These are phyloP conservation scores for Xylaria sp. DNA, from an alignment of 2,329 filamentous ascomycete genomes.

Conservation along the genomic window DNA sequence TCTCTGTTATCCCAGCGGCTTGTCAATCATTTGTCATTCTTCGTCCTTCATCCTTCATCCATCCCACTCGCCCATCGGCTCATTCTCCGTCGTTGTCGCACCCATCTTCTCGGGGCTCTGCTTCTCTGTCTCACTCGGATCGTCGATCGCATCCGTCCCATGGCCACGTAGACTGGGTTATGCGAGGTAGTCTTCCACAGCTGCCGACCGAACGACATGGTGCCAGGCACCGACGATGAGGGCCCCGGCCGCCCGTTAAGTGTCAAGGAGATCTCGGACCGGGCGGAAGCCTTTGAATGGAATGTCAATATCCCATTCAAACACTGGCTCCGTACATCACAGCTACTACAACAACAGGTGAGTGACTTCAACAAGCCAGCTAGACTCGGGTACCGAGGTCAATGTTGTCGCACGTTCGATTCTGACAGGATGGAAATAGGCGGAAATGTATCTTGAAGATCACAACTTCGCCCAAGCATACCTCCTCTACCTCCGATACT, in stretches of 20 bases:
- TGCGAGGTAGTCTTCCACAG: neutral
- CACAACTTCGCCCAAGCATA: slow-evolving; percentile 88
- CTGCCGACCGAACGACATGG: slow-evolving; percentile 14
- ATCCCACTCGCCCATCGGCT: neutral
- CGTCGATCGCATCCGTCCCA: neutral
- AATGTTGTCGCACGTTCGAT: neutral
- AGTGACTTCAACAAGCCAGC: slow-evolving; percentile 30
- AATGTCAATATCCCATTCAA: slow-evolving; percentile 76
- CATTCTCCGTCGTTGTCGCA: neutral
- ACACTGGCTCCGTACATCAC: slow-evolving; percentile 81
- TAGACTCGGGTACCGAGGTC: neutral
- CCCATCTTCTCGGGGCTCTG: neutral
- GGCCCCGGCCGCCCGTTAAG: slow-evolving; percentile 63
- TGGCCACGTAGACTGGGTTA: slow-evolving; percentile 20
- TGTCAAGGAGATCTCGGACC: slow-evolving; percentile 76
- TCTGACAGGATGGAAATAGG: slow-evolving; percentile 55
- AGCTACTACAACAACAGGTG: slow-evolving; percentile 82
- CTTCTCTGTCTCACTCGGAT: neutral
- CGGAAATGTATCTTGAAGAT: slow-evolving; percentile 82
- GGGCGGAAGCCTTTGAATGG: slow-evolving; percentile 82
- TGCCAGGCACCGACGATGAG: slow-evolving; percentile 5
- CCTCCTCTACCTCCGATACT: slow-evolving; percentile 88
- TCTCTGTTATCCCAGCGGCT: no score
- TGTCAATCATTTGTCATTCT: no score
- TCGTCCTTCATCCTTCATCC: neutral